These are phyloP conservation scores for Leishmania turanica DNA, from an alignment of 208 protist species.

Conservation along the genomic window DNA sequence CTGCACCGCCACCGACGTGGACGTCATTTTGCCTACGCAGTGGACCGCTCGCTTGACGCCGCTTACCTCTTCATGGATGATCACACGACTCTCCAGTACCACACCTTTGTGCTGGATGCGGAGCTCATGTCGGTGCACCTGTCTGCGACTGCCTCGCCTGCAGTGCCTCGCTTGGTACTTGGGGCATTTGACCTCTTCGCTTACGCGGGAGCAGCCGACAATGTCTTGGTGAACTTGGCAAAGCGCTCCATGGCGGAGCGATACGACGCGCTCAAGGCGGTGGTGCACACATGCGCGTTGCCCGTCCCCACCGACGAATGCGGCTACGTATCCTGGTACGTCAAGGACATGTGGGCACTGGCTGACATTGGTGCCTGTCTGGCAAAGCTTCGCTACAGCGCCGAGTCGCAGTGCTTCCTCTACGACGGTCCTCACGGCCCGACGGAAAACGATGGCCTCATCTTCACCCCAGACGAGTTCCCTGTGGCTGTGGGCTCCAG, in stretches of 20 bases:
- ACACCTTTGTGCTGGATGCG: constrained; percentile 53
- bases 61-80: constrained; percentile 57
- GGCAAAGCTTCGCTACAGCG: constrained; percentile 25
- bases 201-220: constrained; percentile 22
- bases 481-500: constrained; percentile 59
- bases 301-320: not conserved
- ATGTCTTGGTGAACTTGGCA: constrained; percentile 12
- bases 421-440: constrained; percentile 48
- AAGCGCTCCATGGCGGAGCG: constrained; percentile 38
- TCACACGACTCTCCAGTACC: constrained; percentile 20
- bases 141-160: not conserved
- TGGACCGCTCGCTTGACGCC: constrained; percentile 64
- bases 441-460: constrained; percentile 80
- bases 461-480: constrained; percentile 81
- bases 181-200: constrained; percentile 63
- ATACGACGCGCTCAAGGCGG: constrained; percentile 36
- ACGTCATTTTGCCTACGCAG: constrained; percentile 39
- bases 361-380: constrained; percentile 43
- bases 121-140: constrained; percentile 57
- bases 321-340: constrained; percentile 40
- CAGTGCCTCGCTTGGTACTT: constrained; percentile 25
- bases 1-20: constrained; percentile 9
- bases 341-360: constrained; percentile 69
- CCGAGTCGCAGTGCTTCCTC: constrained; percentile 32
- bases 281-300: constrained; percentile 29